Base-by-base conservation (phyloP, 2,329 filamentous ascomycete genomes). In the Sporothrix brunneoviolacea region DNA sequence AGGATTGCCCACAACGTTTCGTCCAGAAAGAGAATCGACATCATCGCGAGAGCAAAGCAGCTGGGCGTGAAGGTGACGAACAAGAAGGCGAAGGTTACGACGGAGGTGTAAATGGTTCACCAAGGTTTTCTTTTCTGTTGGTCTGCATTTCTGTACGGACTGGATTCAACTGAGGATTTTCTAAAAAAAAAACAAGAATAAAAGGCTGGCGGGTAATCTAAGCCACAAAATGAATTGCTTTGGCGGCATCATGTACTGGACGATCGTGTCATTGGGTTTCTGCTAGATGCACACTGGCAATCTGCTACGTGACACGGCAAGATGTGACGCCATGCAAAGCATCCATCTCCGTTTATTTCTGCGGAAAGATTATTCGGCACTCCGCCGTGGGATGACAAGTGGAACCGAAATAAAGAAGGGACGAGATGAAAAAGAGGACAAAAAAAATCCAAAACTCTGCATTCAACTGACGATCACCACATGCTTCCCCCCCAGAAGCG, bases 31-130 rank as follows among this genome's bases (percentile, higher is more conserved):
- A 84, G 93, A 75, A 85, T 98, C 75, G 91, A 96, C 69, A 98
- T 98, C 76, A 84, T 98, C 68, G 82, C 88, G 69, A 88, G 91
- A 74, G 93, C 93, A 62, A 97, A 97, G 88, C 86, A 95, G 76
- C 79, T 98, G 69, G 89, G 91, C 70, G 93, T 98, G 73, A 98
- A 98, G 88, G 91, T 98, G 73, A 98, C 93, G 71, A 98, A 98
- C 83, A 75, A 88, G 76, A 95, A 96, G 88, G 93, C 91, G 70
- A 94, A 91, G 83, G 86, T 98, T 73, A 95, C 91, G 66, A 95
- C 90, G 65, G 93, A 98, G 84, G 79, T 84, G 68, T 86, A 83
- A 81, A 68, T 41, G 54, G 57, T 39, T 43, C 22, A 19, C 37
- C 8, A 21, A 9, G 36, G 15, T 48, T 45, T 38, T 32, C 19